These are phyloP conservation scores for Taiozyma sp. DNA, from an alignment of 1,139 yeast species.

Conservation along the genomic window DNA sequence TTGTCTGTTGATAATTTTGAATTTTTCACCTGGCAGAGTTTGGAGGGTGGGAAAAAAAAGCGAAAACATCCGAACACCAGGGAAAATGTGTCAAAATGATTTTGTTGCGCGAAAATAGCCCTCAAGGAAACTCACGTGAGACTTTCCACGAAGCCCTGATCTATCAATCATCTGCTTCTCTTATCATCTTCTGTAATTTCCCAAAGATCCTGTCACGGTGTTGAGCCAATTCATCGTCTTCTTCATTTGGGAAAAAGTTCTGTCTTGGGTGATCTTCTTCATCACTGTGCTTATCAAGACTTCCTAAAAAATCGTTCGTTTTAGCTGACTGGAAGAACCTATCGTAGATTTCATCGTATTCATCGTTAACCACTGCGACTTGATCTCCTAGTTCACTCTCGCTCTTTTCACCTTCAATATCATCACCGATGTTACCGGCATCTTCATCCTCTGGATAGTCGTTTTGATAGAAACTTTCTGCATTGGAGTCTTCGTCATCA, in stretches of 20 bases:
- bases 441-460: slow-evolving; percentile 96
- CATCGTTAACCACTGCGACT: slow-evolving; percentile 18
- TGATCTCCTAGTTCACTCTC: slow-evolving; percentile 9
- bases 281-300: slow-evolving; percentile 26
- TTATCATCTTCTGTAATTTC: slow-evolving; percentile 44
- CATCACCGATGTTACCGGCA: slow-evolving; percentile 32
- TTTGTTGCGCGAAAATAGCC: neutral
- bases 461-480: slow-evolving; percentile 86
- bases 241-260: slow-evolving; percentile 46
- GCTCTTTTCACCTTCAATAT: slow-evolving; percentile 12
- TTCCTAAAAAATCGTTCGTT: slow-evolving; percentile 20
- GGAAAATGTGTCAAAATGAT: neutral
- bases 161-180: neutral
- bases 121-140: neutral
- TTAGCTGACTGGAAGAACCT: slow-evolving; percentile 6
- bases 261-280: slow-evolving; percentile 36
- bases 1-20: neutral
- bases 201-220: slow-evolving; percentile 62
- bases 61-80: neutral
- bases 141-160: neutral
- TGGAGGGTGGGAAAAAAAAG: neutral
- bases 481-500: slow-evolving; percentile 78
- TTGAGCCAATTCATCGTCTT: slow-evolving; percentile 53
- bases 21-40: neutral
- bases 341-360: slow-evolving; percentile 27